A percentile compares a stretch with the other conserved stretches of the same genome.
Conservation (phyloP, 768 basidiomycete species). For the Lactarius sp. region DNA sequence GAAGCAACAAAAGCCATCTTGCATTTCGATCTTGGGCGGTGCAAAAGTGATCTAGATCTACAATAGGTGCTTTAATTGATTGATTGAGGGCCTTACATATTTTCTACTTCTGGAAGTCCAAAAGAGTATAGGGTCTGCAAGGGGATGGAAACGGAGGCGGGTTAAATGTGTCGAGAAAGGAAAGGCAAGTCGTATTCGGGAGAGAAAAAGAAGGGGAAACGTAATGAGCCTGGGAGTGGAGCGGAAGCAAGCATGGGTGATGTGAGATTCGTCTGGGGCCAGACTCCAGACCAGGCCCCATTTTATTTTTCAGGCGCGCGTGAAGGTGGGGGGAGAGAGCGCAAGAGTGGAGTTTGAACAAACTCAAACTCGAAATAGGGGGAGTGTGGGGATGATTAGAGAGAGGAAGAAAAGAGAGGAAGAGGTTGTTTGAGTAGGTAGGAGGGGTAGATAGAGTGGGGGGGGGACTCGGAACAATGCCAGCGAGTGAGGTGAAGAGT, state of each 20-base stretch:
- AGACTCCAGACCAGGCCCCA: slow-evolving; percentile 11
- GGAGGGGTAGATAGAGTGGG: background rate
- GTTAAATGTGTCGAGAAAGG: slow-evolving; percentile 9
- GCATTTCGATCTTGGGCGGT: slow-evolving; percentile 3
- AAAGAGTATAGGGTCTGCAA: background rate
- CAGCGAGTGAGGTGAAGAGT: too few species aligned
- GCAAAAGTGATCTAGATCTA: slow-evolving; percentile 8
- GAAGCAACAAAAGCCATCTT: background rate
- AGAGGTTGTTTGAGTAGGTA: background rate
- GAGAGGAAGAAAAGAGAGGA: background rate
- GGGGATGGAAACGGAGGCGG: slow-evolving; percentile 9
- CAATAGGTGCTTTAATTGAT: slow-evolving; percentile 5
- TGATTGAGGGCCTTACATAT: slow-evolving; percentile 8
- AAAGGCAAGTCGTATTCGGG: slow-evolving; percentile 14
- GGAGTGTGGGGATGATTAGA: background rate
- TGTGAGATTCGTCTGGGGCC: slow-evolving; percentile 1
- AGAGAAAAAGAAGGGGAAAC: slow-evolving; percentile 15
- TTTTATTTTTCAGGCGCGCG: background rate
- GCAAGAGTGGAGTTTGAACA: background rate
- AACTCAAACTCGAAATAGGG: background rate
- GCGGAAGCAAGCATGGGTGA: slow-evolving; percentile 1
- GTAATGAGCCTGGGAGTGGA: slow-evolving; percentile 23
- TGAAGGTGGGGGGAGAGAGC: background rate
- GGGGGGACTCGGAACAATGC: too few species aligned
- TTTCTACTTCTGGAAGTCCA: slow-evolving; percentile 8